Conservation (phyloP, 805 yeast genomes). For the Candida qinlingensis region DNA sequence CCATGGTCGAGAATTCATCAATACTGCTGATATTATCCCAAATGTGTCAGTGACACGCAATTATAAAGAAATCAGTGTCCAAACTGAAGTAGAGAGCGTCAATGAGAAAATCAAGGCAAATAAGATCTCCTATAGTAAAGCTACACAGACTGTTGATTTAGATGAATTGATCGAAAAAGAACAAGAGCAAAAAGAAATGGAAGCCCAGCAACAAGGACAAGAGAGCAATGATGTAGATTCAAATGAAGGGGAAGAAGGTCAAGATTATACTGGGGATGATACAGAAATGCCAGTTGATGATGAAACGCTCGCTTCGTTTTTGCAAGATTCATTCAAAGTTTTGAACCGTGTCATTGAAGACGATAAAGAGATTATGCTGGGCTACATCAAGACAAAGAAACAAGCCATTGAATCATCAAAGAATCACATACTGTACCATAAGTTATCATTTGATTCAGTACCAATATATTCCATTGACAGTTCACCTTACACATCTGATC, state of each 20-base stretch:
- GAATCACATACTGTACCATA: constrained; percentile 7
- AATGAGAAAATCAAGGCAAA: constrained; percentile 9
- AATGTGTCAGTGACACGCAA: not conserved
- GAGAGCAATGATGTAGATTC: not conserved
- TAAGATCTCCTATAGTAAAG: constrained; percentile 21
- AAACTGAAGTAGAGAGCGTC: not conserved
- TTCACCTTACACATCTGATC: constrained; percentile 18
- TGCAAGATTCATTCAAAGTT: constrained; percentile 21
- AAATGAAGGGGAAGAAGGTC: not conserved
- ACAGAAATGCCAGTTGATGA: constrained; percentile 5
- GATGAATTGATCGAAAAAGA: constrained; percentile 2
- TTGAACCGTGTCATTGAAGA: constrained; percentile 24
- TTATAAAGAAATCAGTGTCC: constrained; percentile 2
- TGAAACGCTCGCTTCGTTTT: constrained; percentile 11
- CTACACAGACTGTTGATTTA: constrained; percentile 18
- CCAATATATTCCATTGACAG: constrained; percentile 14
- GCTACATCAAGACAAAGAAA: constrained; percentile 8
- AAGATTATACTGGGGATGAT: no score
- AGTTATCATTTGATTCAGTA: not conserved
- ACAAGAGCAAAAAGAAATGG: constrained; percentile 2
- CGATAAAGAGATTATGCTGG: constrained; percentile 23
- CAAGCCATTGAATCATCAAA: constrained; percentile 12
- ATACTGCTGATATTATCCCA: not conserved
- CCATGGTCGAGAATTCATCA: not conserved
- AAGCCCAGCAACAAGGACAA: not conserved